Evolutionary conservation across 2,329 filamentous ascomycete species (phyloP).

Genomic region (Paradendryphiella salina): DNA sequence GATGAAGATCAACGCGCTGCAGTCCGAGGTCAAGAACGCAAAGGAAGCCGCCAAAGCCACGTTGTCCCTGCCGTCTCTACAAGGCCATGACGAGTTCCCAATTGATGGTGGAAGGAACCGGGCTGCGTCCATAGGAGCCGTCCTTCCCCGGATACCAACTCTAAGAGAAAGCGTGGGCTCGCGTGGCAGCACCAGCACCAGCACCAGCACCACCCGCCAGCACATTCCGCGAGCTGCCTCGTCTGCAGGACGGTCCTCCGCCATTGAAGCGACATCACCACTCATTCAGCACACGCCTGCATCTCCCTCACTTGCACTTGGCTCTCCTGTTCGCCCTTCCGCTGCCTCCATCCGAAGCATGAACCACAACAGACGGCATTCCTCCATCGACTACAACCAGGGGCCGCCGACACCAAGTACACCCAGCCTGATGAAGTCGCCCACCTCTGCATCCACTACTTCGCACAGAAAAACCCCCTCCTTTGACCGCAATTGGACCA

Average conservation of each 20-base stretch:
- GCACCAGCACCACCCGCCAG: constrained; percentile 26
- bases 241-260: constrained; percentile 36
- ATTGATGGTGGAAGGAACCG: constrained; percentile 53
- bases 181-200: constrained; percentile 25
- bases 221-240: constrained; percentile 40
- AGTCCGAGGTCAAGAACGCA: constrained; percentile 77
- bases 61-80: constrained; percentile 43
- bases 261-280: constrained; percentile 48
- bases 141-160: constrained; percentile 46
- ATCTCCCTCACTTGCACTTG: constrained; percentile 47
- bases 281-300: constrained; percentile 51
- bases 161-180: constrained; percentile 40
- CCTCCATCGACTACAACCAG: constrained; percentile 73
- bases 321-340: constrained; percentile 62
- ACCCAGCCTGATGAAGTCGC: constrained; percentile 23
- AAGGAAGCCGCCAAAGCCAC: constrained; percentile 42
- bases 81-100: constrained; percentile 25
- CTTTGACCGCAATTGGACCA: constrained; percentile 63
- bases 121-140: constrained; percentile 50
- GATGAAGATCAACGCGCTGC: constrained; percentile 92
- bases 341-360: constrained; percentile 80
- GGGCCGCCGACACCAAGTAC: constrained; percentile 33
- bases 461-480: constrained; percentile 61
- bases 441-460: constrained; percentile 26
- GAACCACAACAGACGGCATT: constrained; percentile 83